Base-by-base conservation (phyloP, 2,329 filamentous ascomycete genomes). In the Pseudogymnoascus verrucosus region DNA sequence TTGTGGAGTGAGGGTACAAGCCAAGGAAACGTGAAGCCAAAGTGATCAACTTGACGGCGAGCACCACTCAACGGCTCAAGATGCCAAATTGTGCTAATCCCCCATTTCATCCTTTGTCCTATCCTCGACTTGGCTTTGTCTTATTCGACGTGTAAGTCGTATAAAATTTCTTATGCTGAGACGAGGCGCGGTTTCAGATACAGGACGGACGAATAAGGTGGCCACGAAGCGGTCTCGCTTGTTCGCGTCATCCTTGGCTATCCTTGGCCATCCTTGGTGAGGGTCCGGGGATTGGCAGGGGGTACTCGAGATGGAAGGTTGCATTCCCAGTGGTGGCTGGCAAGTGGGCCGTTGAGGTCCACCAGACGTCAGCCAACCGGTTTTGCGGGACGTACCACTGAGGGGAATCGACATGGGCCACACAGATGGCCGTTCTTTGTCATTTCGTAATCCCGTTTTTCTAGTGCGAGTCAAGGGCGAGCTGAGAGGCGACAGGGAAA, bases 141-240 rank as follows among this genome's bases (percentile, higher is more conserved):
- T 34, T 57, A 57, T 57, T 21, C 10, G 51, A 36, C 51, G 10
- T 34, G 51, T 34, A 36, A 57, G 51, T 34, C n/a, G 51, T 57
- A 57, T 57, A 57, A 57, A 36, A 57, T 34, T 57, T 57, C 51
- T 36, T 57, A 36, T 57, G 51, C 51, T 57, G 51, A 57, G 51
- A 57, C 51, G n/a, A 57, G 10, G 51, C 51, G 51, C 26, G 11
- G 51, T 57, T 57, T 57, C 51, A 57, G 51, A 57, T 57, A 57
- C 51, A 57, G 51, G 51, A 6, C 28, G n/a, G 28, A n/a, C 51
- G 51, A 57, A 57, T 57, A 7, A 57, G 51, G n/a, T 36, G 51
- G 51, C 28, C 51, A 57, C 51, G 28, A 57, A 19, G 51, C 51
- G 51, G 51, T 57, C 51, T 57, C 51, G 51, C 51, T 57, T 57